phyloP scores from a whole-genome alignment of 139 green algal genomes.

The Pseudopediastrum boryanum region DNA sequence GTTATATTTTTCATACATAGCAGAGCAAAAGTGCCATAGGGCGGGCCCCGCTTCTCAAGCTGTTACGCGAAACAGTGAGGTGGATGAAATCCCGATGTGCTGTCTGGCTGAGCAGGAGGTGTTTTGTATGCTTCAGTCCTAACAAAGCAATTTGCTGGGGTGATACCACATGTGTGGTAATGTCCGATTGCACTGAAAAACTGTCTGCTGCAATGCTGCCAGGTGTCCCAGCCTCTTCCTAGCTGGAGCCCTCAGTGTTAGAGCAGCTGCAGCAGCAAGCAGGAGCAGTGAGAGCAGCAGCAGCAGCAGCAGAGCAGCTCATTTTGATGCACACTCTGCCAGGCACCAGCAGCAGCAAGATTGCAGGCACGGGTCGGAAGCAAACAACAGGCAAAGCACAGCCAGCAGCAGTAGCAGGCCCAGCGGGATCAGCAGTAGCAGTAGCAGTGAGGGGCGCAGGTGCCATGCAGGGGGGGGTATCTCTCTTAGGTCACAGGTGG shows the following conservation, averaged over 20 bases:
- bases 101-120: background rate
- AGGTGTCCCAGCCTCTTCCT: conserved; percentile 36
- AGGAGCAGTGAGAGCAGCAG: background rate
- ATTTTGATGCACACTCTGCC: too few relatives aligned
- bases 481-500: conserved; percentile 40
- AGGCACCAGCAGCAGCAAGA: too few relatives aligned
- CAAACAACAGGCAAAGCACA: too few relatives aligned
- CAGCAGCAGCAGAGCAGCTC: conserved; percentile 8
- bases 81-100: background rate
- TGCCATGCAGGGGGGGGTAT: too few relatives aligned
- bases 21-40: background rate
- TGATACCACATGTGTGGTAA: too few relatives aligned
- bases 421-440: background rate
- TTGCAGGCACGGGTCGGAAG: too few relatives aligned
- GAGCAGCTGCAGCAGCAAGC: background rate
- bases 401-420: too few relatives aligned
- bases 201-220: background rate
- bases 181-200: too few relatives aligned
- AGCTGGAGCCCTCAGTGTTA: too few relatives aligned
- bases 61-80: background rate
- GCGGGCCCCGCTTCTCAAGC: background rate
- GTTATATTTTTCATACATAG: background rate
- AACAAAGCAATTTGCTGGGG: too few relatives aligned
- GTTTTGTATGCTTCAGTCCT: too few relatives aligned
- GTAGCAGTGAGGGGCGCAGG: background rate